A percentile compares a stretch with the other conserved stretches of the same genome.
phyloP scores from a whole-genome alignment of 352 stramenopile species.

The Globisporangium acanthophoron region DNA sequence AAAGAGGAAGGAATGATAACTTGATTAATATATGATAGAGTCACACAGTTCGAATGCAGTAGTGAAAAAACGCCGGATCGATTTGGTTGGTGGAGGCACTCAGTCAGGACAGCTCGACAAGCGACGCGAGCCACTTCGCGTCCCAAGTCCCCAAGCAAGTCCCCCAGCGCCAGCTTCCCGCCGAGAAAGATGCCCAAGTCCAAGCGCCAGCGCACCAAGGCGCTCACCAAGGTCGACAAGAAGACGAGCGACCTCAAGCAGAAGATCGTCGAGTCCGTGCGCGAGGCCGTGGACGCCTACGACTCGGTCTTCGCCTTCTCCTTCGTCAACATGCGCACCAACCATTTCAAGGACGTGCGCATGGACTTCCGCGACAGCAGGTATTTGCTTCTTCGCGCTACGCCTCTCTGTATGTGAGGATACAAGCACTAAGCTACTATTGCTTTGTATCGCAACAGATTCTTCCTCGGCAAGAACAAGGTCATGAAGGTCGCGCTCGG shows the following conservation, averaged over 20 bases:
- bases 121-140: conserved; percentile 8
- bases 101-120: conserved; percentile 14
- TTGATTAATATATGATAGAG: not conserved
- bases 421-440: too few species aligned
- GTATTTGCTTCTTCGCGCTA: conserved; percentile 14
- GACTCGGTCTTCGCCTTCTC: conserved; percentile 94
- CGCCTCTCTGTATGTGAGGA: too few species aligned
- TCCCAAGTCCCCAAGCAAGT: not conserved
- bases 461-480: conserved; percentile 99
- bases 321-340: conserved; percentile 98
- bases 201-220: conserved; percentile 82
- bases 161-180: not conserved
- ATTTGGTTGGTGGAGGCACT: conserved; percentile 52
- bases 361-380: conserved; percentile 94
- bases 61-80: not conserved
- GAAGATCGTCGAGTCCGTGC: conserved; percentile 91
- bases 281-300: conserved; percentile 92
- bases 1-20: not conserved
- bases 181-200: conserved; percentile 73
- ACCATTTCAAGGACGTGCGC: conserved; percentile 98
- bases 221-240: conserved; percentile 95
- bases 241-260: conserved; percentile 96
- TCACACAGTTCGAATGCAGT: not conserved
- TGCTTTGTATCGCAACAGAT: conserved; percentile 40
- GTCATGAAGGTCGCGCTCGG: conserved; percentile 97